Evolutionary conservation across 1,139 yeast species (phyloP).

Genomic region (Lodderomyces orthopsilosis): DNA sequence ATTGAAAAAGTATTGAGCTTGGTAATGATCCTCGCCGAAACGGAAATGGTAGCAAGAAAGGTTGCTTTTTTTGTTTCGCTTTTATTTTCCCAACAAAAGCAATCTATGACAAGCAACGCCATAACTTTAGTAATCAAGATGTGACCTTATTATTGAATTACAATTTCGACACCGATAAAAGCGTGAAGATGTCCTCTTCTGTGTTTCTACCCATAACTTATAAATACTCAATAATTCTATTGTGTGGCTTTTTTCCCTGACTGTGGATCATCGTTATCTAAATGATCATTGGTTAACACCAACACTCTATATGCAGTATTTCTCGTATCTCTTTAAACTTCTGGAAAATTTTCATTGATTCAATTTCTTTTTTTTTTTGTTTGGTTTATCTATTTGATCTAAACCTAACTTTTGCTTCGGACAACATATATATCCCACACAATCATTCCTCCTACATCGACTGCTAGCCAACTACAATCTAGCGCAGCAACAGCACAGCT

Average conservation of each 20-base stretch:
- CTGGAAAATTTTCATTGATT: neutral
- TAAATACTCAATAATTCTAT: no score
- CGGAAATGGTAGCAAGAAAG: conserved; percentile 1
- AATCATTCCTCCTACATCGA: neutral
- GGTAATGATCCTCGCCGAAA: neutral
- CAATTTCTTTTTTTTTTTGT: conserved; percentile 1
- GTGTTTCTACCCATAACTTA: no score
- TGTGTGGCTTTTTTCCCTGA: no score
- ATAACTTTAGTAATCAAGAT: neutral
- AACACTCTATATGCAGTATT: neutral
- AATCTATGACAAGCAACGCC: neutral
- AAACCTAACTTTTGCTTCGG: neutral
- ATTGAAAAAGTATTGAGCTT: no score
- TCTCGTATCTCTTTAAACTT: neutral
- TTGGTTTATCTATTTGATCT: conserved; percentile 1
- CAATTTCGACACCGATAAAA: no score
- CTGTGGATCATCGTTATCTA: conserved; percentile 1
- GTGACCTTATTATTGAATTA: no score
- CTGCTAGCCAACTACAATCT: neutral
- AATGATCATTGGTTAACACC: neutral
- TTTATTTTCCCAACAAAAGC: no score
- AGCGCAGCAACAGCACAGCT: neutral
- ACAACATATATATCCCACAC: no score
- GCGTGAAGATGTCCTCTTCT: no score
- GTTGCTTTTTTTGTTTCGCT: no score